Base-by-base conservation (phyloP, 371 early-diverging fungal genomes). In the Rhizopus microsporus region DNA sequence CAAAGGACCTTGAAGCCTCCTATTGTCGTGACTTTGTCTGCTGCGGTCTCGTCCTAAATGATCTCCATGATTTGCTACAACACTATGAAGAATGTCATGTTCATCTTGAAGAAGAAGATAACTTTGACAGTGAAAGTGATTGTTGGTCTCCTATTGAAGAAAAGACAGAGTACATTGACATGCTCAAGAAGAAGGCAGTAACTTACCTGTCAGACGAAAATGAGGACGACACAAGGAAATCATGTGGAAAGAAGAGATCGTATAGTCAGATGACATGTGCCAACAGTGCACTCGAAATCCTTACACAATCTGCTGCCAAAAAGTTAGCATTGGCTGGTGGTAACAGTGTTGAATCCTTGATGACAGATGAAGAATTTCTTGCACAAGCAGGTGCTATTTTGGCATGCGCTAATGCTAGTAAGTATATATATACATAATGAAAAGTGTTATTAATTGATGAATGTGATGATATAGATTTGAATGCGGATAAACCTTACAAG, bases 71-170 rank as follows among this genome's bases (percentile, higher is more conserved):
- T 56, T 85, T 96, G 52, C 76, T 94, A 47, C 92, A 93, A 64
- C 96, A 96, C 73, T 94, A 92, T 70, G 96, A 96, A 73, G 94
- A 93, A 67, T 83, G 81, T 59, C 96, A 95, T 65, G 94, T 93
- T 51, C 85, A 83, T 45, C 75, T 93, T 43, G 93, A 92, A 62
- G 46, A 46, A n/a, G 86, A 86, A 13, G 92, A 93, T 49, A 86
- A 86, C 32, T 65, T 62, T 61, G 68, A 66, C 49, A 61, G 15
- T 34, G 52, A 57, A 37, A 30, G 37, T 31, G 45, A 32, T 51
- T 39, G 56, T 52, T 37, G 51, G 57, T 34, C 39, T 8, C n/a
- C 13, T 7, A 42, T 45, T 7, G 42, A 54, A 15, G 32, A 54
- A 45, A 50, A 50, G n/a, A 29, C 35, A 32, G 32, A 46, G 30